phyloP scores from a whole-genome alignment of 768 basidiomycete genomes.

The Pulveroboletus frians region DNA sequence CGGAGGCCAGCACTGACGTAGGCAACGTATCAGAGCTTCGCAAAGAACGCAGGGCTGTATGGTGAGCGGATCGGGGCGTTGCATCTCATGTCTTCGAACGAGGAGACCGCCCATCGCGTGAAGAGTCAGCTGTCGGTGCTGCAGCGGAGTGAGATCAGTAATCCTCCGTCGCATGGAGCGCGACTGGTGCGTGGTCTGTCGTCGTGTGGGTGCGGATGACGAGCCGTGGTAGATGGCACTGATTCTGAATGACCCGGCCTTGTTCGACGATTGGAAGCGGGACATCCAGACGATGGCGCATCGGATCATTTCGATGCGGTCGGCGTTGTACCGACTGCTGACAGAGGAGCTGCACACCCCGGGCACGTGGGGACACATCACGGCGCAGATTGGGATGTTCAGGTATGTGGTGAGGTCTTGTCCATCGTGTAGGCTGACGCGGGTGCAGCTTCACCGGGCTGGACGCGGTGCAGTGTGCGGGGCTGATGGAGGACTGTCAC shows the following conservation, averaged over 20 bases:
- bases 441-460: constrained; percentile 76
- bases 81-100: constrained; percentile 64
- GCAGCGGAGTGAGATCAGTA: constrained; percentile 92
- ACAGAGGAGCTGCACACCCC: constrained; percentile 75
- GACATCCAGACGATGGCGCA: constrained; percentile 83
- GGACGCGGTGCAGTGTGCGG: constrained; percentile 57
- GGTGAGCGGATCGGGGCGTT: constrained; percentile 94
- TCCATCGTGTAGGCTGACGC: constrained; percentile 11
- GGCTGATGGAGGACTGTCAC: constrained; percentile 66
- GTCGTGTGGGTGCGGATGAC: background rate
- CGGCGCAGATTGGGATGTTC: constrained; percentile 97
- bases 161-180: constrained; percentile 89
- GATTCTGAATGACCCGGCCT: constrained; percentile 67
- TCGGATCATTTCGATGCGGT: constrained; percentile 83
- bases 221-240: constrained; percentile 52
- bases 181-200: constrained; percentile 55
- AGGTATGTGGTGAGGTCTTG: constrained; percentile 44
- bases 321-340: constrained; percentile 67
- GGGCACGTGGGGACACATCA: constrained; percentile 94
- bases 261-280: constrained; percentile 85
- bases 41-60: constrained; percentile 94
- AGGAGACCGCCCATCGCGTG: constrained; percentile 66
- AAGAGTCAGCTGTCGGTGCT: constrained; percentile 89
- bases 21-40: constrained; percentile 67
- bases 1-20: constrained; percentile 8